Evolutionary conservation across 306 rosid species (phyloP).

Genomic region (Luffa aegyptiaca): DNA sequence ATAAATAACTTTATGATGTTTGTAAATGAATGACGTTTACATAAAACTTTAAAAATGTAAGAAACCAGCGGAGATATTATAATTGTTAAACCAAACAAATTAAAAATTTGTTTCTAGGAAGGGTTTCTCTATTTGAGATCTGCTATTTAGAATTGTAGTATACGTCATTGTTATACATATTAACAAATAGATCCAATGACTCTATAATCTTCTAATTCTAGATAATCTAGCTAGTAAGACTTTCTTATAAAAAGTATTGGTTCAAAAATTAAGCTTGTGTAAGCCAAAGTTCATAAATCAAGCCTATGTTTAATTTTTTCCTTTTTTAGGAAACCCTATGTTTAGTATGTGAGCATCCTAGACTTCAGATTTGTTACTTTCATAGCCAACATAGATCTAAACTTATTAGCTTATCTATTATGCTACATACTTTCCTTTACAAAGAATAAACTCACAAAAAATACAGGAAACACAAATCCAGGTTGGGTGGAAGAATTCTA

Average conservation of each 20-base stretch:
- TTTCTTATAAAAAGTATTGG: background rate
- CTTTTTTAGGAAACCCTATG: too few species aligned
- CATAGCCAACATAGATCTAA: background rate
- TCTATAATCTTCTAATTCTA: background rate
- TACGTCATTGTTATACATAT: background rate
- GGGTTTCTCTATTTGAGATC: background rate
- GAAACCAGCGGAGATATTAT: background rate
- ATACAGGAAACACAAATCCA: background rate
- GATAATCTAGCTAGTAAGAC: background rate
- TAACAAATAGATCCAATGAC: background rate
- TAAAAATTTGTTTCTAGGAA: background rate
- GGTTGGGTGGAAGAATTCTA: too few species aligned
- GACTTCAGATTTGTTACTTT: too few species aligned
- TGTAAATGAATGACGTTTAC: background rate
- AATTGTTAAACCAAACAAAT: background rate
- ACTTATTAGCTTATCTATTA: background rate
- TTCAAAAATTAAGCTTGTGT: background rate
- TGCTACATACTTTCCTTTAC: background rate
- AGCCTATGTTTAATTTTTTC: too few species aligned
- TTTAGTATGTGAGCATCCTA: too few species aligned
- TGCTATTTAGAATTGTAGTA: background rate
- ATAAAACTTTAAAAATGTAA: background rate
- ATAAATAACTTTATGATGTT: background rate
- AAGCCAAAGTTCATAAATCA: too few species aligned
- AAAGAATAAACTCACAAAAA: background rate